These are phyloP conservation scores for Periconia sp. DNA, from an alignment of 2,329 filamentous ascomycete genomes.

Conservation along the genomic window DNA sequence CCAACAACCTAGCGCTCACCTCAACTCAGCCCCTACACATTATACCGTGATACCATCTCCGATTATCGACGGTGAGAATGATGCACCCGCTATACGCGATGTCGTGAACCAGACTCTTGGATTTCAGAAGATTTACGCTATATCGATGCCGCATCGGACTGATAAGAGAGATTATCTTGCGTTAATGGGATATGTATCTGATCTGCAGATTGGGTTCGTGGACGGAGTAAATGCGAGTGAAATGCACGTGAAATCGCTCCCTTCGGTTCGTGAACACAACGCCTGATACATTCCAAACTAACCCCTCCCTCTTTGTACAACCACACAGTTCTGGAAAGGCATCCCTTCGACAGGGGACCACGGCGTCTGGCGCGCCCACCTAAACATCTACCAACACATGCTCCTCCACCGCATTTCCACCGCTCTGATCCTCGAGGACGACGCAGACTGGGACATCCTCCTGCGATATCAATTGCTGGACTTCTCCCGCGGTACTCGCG, in stretches of 20 bases:
- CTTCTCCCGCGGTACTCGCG: constrained; percentile 15
- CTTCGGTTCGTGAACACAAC: constrained; percentile 1
- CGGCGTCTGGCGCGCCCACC: constrained; percentile 17
- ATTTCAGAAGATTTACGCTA: constrained; percentile 18
- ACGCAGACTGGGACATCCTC: constrained; percentile 22
- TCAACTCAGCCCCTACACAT: background rate
- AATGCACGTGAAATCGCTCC: constrained; percentile 10
- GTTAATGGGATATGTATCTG: constrained; percentile 10
- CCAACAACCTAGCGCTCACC: too few species aligned
- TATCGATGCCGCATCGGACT: constrained; percentile 16
- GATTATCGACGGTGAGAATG: background rate
- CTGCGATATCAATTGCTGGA: constrained; percentile 19
- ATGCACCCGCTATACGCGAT: constrained; percentile 8
- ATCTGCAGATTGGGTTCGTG: constrained; percentile 12
- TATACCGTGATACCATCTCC: background rate
- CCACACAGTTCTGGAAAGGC: constrained; percentile 9
- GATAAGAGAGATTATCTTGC: constrained; percentile 15
- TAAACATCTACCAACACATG: constrained; percentile 16
- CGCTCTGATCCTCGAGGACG: constrained; percentile 20
- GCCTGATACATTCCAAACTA: background rate
- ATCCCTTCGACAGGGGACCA: constrained; percentile 1
- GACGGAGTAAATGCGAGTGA: constrained; percentile 15
- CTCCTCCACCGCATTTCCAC: constrained; percentile 12
- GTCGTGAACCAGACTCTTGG: constrained; percentile 14
- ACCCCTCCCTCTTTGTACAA: background rate